Conservation (phyloP, 768 basidiomycete species). For the Phaeotremella fagi region DNA sequence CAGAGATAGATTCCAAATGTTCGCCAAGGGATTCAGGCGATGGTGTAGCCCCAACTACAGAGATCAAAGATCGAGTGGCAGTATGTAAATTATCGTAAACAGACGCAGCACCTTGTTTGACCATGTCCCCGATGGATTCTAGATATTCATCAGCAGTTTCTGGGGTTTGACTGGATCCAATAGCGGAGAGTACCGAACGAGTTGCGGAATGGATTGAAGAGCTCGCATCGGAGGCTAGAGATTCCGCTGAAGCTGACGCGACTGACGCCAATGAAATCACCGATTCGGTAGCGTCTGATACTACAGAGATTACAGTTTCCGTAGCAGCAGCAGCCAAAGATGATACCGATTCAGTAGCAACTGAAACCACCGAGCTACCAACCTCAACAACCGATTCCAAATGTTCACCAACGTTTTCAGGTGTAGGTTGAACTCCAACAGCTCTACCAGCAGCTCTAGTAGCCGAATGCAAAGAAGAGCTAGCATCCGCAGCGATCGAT, state of each 20-base stretch:
- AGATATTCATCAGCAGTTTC: slow-evolving; percentile 28
- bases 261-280: slow-evolving; percentile 23
- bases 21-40: slow-evolving; percentile 18
- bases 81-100: slow-evolving; percentile 18
- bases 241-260: neutral
- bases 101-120: slow-evolving; percentile 12
- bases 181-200: slow-evolving; percentile 21
- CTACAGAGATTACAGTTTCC: neutral
- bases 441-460: slow-evolving; percentile 26
- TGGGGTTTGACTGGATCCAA: slow-evolving; percentile 33
- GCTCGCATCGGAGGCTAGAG: slow-evolving; percentile 9
- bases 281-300: slow-evolving; percentile 10
- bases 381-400: slow-evolving; percentile 9
- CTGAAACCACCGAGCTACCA: neutral
- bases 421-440: slow-evolving; percentile 32
- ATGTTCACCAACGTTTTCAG: slow-evolving; percentile 28
- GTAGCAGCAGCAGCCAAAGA: neutral
- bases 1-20: slow-evolving; percentile 5
- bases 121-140: slow-evolving; percentile 23
- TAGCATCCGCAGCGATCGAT: neutral
- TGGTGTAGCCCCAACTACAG: slow-evolving; percentile 22
- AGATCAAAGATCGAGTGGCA: slow-evolving; percentile 20
- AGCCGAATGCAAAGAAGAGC: slow-evolving; percentile 21
- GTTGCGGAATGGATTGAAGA: slow-evolving; percentile 31
- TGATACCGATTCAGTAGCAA: neutral